Conservation (phyloP, 2,329 filamentous ascomycete species). For the Chaetothyriales sp. region DNA sequence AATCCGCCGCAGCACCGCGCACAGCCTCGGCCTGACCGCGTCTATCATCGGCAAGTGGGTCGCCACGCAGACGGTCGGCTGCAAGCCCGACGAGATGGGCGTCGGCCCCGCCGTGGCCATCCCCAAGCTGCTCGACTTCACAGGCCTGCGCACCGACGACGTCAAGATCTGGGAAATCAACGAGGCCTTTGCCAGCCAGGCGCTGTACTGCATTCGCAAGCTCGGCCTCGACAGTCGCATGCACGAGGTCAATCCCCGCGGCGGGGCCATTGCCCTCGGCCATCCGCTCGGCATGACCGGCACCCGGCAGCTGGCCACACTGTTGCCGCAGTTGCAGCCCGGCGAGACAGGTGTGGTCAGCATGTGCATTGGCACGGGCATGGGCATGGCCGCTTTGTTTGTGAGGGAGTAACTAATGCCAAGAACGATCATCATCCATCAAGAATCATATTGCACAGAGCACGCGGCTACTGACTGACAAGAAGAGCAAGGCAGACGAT, state of each 20-base stretch:
- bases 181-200: slow-evolving; percentile 57
- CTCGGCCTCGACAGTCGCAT: slow-evolving; percentile 38
- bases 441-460: no score
- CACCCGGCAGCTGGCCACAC: slow-evolving; percentile 62
- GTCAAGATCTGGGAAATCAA: slow-evolving; percentile 88
- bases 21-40: slow-evolving; percentile 53
- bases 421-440: no score
- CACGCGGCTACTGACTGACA: no score
- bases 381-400: slow-evolving; percentile 60
- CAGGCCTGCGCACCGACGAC: slow-evolving; percentile 54
- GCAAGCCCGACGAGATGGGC: slow-evolving; percentile 85
- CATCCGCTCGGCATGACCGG: slow-evolving; percentile 85
- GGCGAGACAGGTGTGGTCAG: slow-evolving; percentile 71
- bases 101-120: slow-evolving; percentile 78
- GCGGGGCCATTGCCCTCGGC: slow-evolving; percentile 85
- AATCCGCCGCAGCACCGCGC: slow-evolving; percentile 71
- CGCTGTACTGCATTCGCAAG: slow-evolving; percentile 56
- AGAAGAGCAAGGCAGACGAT: neutral
- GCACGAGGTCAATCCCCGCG: slow-evolving; percentile 74
- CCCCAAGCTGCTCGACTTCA: slow-evolving; percentile 59
- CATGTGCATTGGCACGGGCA: slow-evolving; percentile 80
- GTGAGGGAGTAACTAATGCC: slow-evolving; percentile 54
- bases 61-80: slow-evolving; percentile 60
- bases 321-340: slow-evolving; percentile 55
- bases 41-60: slow-evolving; percentile 75